Percentiles rank a stretch among this genome's conserved stretches.
Conservation (phyloP, 2,329 filamentous ascomycete genomes). For the Diplodia seriata region DNA sequence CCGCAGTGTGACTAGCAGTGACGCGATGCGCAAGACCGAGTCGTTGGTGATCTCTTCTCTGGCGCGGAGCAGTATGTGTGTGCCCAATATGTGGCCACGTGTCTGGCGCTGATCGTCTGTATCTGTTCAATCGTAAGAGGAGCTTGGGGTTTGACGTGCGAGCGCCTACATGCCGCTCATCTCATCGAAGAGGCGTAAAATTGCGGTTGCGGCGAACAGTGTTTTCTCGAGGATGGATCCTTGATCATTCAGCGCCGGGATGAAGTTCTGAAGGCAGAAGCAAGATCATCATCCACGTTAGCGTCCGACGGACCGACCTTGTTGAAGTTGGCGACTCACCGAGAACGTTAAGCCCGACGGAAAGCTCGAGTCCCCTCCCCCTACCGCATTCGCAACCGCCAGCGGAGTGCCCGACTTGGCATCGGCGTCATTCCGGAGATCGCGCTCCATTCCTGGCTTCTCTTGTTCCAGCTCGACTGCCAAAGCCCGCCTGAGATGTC, state of each 20-base stretch:
- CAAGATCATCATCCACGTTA: too few relatives aligned
- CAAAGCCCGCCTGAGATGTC: too few relatives aligned
- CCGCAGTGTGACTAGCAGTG: slow-evolving; percentile 48
- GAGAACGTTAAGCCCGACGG: too few relatives aligned
- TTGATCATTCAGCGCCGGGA: slow-evolving; percentile 50
- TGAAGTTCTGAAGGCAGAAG: slow-evolving; percentile 49
- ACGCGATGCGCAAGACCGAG: slow-evolving; percentile 45
- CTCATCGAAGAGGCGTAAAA: slow-evolving; percentile 51
- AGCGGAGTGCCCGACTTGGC: too few relatives aligned
- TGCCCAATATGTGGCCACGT: slow-evolving; percentile 49
- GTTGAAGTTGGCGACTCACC: too few relatives aligned
- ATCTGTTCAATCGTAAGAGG: slow-evolving; percentile 32
- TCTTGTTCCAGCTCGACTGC: too few relatives aligned
- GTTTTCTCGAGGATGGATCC: slow-evolving; percentile 50
- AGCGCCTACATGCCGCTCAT: slow-evolving; percentile 45
- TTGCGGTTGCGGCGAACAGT: slow-evolving; percentile 51
- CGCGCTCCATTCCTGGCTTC: too few relatives aligned
- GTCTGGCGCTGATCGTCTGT: slow-evolving; percentile 44
- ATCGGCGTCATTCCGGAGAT: too few relatives aligned
- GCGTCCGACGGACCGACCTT: too few relatives aligned
- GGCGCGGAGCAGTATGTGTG: slow-evolving; percentile 38
- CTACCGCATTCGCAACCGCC: too few relatives aligned
- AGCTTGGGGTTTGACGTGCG: not conserved
- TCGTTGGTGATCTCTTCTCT: slow-evolving; percentile 35
- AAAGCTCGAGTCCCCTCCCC: too few relatives aligned